Percentiles rank a stretch among this genome's conserved stretches.
phyloP scores from a whole-genome alignment of 192 early-diverging fungal genomes.

The Coemansia sp. region DNA sequence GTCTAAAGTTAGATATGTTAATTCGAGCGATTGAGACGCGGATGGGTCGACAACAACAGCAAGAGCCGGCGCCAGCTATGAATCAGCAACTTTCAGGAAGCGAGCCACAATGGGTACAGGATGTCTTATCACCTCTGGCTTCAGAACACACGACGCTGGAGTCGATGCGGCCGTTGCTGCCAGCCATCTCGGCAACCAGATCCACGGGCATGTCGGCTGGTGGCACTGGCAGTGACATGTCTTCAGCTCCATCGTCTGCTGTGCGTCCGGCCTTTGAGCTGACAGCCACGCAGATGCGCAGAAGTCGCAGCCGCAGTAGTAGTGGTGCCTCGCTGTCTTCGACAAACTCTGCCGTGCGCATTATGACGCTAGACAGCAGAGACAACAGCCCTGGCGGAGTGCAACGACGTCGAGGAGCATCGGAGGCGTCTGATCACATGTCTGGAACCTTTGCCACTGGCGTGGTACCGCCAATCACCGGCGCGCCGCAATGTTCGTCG shows the following conservation, averaged over 20 bases:
- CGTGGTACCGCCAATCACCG: constrained; percentile 9
- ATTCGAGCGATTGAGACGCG: constrained; percentile 40
- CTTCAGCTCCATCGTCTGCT: constrained; percentile 1
- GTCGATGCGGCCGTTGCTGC: constrained; percentile 6
- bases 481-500: background rate
- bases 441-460: constrained; percentile 7
- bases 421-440: constrained; percentile 3
- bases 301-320: constrained; percentile 12
- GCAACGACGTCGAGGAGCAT: background rate
- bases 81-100: constrained; percentile 6
- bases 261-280: constrained; percentile 1
- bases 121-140: constrained; percentile 29
- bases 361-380: background rate
- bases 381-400: background rate
- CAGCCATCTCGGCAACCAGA: constrained; percentile 4
- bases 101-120: constrained; percentile 28
- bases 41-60: constrained; percentile 27
- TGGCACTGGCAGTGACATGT: background rate
- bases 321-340: background rate
- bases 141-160: background rate
- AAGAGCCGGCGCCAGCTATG: background rate
- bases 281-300: background rate
- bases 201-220: background rate
- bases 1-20: constrained; percentile 36
- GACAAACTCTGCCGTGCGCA: background rate